Evolutionary conservation across 2,329 filamentous ascomycete genomes (phyloP).

Genomic region (Pyrenochaeta sp.): DNA sequence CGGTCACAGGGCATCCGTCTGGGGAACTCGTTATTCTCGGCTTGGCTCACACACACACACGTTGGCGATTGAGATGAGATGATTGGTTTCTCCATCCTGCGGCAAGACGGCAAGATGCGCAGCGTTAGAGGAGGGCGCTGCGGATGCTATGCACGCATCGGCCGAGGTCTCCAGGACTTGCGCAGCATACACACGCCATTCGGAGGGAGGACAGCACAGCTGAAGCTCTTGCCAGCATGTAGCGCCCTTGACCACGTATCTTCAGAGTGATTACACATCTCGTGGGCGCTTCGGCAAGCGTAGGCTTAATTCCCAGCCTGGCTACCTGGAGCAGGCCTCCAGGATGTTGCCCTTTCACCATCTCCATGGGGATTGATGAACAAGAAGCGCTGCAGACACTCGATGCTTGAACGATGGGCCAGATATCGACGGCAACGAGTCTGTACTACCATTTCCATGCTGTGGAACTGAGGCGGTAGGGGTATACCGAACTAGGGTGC

Average conservation of each 20-base stretch:
- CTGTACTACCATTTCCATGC: not conserved
- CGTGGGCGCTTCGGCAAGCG: conserved; percentile 14
- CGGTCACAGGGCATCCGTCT: conserved; percentile 10
- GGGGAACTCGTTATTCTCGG: conserved; percentile 9
- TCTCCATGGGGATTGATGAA: not conserved
- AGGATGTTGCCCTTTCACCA: conserved; percentile 5
- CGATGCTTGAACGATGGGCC: not conserved
- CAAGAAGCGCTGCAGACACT: not conserved
- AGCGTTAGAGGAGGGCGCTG: conserved; percentile 6
- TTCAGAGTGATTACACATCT: conserved; percentile 6
- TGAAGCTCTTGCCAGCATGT: conserved; percentile 1
- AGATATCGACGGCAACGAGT: not conserved
- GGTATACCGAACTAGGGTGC: conserved; percentile 8
- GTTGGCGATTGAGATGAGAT: conserved; percentile 10
- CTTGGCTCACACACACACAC: not conserved
- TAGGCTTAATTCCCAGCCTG: conserved; percentile 14
- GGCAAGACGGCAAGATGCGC: conserved; percentile 1
- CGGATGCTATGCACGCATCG: not conserved
- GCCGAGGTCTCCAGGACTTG: conserved; percentile 13
- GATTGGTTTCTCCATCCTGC: conserved; percentile 14
- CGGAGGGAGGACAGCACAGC: not conserved
- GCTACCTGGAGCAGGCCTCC: not conserved
- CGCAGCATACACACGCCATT: not conserved
- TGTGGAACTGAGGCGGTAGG: not conserved
- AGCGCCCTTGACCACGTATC: conserved; percentile 12